These are phyloP conservation scores for Daldinia vernicosa DNA, from an alignment of 495 filamentous ascomycete species.

Conservation along the genomic window DNA sequence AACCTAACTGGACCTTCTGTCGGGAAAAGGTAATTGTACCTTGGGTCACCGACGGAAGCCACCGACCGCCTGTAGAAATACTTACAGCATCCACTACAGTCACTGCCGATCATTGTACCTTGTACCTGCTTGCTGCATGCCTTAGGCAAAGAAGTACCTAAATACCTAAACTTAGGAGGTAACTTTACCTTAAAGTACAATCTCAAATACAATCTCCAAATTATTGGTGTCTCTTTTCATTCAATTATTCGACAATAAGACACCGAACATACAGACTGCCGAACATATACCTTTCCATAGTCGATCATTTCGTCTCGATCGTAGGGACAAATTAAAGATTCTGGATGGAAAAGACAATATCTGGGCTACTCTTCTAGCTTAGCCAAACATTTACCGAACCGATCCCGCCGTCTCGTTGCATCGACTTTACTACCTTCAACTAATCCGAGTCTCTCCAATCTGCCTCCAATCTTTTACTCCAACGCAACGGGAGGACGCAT, in stretches of 20 bases:
- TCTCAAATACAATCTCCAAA: constrained; percentile 2
- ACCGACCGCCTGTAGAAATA: constrained; percentile 8
- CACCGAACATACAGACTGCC: constrained; percentile 19
- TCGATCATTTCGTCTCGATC: constrained; percentile 25
- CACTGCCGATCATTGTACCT: neutral
- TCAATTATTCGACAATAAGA: constrained; percentile 9
- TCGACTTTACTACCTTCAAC: constrained; percentile 1
- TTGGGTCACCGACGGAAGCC: constrained; percentile 10
- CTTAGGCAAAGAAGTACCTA: neutral
- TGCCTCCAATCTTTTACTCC: neutral
- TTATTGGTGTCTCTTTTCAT: constrained; percentile 5
- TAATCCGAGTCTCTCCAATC: constrained; percentile 5
- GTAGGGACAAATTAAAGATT: neutral
- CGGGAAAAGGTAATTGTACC: constrained; percentile 1
- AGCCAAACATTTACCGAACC: constrained; percentile 20
- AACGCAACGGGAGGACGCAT: constrained; percentile 29
- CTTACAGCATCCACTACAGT: constrained; percentile 7
- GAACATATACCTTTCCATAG: constrained; percentile 8
- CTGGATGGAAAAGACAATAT: constrained; percentile 8
- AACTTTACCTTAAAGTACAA: neutral
- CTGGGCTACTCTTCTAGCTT: neutral
- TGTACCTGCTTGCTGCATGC: neutral
- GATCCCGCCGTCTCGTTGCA: constrained; percentile 6
- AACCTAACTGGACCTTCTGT: constrained; percentile 13
- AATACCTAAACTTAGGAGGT: neutral